Evolutionary conservation across 192 early-diverging fungal species (phyloP).

Genomic region (Phycomyces nitens): DNA sequence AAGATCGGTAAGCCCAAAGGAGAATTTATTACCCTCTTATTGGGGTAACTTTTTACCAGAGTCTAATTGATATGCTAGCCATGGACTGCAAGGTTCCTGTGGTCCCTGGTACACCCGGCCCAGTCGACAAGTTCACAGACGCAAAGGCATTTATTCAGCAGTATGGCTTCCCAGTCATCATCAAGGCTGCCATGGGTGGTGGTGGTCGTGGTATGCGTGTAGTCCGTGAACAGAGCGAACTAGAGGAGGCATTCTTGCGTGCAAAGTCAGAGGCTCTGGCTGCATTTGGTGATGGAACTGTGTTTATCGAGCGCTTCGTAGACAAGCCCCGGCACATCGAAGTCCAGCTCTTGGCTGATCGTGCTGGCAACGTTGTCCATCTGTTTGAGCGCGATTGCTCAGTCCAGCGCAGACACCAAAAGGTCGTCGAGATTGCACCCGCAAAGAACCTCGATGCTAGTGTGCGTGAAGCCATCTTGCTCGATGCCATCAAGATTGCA

Average conservation of each 20-base stretch:
- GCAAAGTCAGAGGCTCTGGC: conserved; percentile 85
- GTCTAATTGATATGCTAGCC: conserved; percentile 29
- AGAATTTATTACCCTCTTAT: too few relatives aligned
- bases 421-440: conserved; percentile 92
- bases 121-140: conserved; percentile 60
- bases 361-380: conserved; percentile 83
- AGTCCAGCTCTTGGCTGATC: conserved; percentile 91
- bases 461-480: conserved; percentile 74
- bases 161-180: conserved; percentile 91
- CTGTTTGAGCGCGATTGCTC: conserved; percentile 96
- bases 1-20: conserved; percentile 34
- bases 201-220: conserved; percentile 97
- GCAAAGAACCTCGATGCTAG: conserved; percentile 67
- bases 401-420: conserved; percentile 96
- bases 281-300: conserved; percentile 96
- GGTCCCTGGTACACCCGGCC: conserved; percentile 91
- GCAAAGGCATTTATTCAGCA: conserved; percentile 70
- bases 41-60: too few relatives aligned
- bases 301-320: conserved; percentile 92
- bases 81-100: conserved; percentile 79
- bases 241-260: conserved; percentile 76
- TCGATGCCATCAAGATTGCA: conserved; percentile 90
- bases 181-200: conserved; percentile 97
- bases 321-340: conserved; percentile 94
- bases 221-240: conserved; percentile 66